Evolutionary conservation across 805 yeast genomes (phyloP).

Genomic region (Lachancea waltii): DNA sequence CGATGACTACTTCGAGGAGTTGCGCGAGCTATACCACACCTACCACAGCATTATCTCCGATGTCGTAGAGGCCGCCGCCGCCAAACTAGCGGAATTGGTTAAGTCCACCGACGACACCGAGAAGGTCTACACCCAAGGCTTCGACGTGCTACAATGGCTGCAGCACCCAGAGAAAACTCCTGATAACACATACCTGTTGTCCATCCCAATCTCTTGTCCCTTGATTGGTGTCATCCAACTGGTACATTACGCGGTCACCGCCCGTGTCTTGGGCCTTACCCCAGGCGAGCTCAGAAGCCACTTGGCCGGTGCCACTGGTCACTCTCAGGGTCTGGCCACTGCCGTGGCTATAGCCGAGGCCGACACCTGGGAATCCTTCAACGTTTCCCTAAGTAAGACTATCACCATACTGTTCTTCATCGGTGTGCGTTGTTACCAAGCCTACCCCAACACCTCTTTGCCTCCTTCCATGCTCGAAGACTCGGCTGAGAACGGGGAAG

Average conservation of each 20-base stretch:
- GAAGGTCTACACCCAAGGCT: slow-evolving; percentile 89
- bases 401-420: slow-evolving; percentile 83
- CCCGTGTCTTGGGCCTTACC: slow-evolving; percentile 72
- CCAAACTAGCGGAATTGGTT: slow-evolving; percentile 59
- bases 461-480: slow-evolving; percentile 92
- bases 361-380: slow-evolving; percentile 80
- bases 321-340: slow-evolving; percentile 86
- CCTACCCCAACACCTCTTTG: slow-evolving; percentile 88
- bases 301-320: slow-evolving; percentile 77
- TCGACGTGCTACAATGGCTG: slow-evolving; percentile 85
- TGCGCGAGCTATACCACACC: slow-evolving; percentile 72
- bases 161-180: slow-evolving; percentile 81
- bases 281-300: slow-evolving; percentile 80
- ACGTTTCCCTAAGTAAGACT: slow-evolving; percentile 64
- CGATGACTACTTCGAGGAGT: slow-evolving; percentile 95
- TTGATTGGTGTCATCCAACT: slow-evolving; percentile 92
- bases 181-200: slow-evolving; percentile 75
- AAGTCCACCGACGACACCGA: slow-evolving; percentile 69
- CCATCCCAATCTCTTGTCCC: slow-evolving; percentile 96
- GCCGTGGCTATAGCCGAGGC: slow-evolving; percentile 84
- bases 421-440: slow-evolving; percentile 85
- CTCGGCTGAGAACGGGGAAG: slow-evolving; percentile 89
- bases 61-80: slow-evolving; percentile 63
- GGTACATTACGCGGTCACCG: slow-evolving; percentile 85
- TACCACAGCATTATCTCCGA: slow-evolving; percentile 72